These are phyloP conservation scores for Penicillium antarcticum DNA, from an alignment of 495 filamentous ascomycete genomes.

Conservation along the genomic window DNA sequence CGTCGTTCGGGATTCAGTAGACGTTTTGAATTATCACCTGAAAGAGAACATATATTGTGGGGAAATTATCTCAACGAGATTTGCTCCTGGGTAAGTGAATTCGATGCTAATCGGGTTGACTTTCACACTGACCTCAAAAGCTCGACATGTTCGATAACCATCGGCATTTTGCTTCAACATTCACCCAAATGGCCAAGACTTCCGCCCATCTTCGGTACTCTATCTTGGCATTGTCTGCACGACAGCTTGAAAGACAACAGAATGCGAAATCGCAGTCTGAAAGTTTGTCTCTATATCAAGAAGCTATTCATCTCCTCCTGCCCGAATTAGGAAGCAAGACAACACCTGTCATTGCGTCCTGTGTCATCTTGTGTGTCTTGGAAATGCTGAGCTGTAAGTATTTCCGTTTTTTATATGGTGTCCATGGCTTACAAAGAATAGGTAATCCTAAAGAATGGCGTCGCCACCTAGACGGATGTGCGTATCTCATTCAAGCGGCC, in stretches of 20 bases:
- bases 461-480: conserved; percentile 47
- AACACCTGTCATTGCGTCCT: conserved; percentile 37
- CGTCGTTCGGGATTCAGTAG: conserved; percentile 11
- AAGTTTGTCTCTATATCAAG: conserved; percentile 42
- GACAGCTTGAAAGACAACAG: conserved; percentile 41
- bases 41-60: conserved; percentile 32
- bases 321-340: conserved; percentile 37
- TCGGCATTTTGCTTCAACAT: conserved; percentile 40
- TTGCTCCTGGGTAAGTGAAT: conserved; percentile 35
- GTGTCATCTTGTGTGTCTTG: conserved; percentile 40
- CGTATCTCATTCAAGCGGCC: conserved; percentile 37
- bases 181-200: conserved; percentile 37
- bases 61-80: conserved; percentile 44
- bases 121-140: conserved; percentile 4
- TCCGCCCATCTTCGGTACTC: conserved; percentile 37
- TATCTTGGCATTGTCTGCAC: conserved; percentile 41
- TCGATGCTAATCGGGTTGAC: neutral
- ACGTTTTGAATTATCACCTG: conserved; percentile 23
- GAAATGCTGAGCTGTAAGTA: conserved; percentile 40
- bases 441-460: conserved; percentile 40
- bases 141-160: conserved; percentile 49
- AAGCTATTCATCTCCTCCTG: conserved; percentile 37
- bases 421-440: neutral
- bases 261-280: conserved; percentile 34
- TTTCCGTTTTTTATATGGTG: neutral